phyloP scores from a whole-genome alignment of 305 asterid species.

The Fraxinus baroniana region DNA sequence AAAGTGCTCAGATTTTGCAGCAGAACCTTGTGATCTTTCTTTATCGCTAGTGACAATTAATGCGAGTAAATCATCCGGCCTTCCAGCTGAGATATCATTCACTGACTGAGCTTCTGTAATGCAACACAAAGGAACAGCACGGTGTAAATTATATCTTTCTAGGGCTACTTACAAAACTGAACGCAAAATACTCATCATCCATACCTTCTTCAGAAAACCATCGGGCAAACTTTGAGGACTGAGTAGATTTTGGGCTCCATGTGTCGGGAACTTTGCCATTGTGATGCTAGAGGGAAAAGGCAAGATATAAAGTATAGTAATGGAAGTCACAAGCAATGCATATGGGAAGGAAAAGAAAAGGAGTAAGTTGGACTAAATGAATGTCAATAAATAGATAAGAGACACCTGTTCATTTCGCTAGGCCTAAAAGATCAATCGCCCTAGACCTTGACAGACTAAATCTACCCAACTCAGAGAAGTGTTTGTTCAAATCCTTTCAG shows the following conservation, averaged over 20 bases:
- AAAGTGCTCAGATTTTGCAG: slow-evolving; percentile 30
- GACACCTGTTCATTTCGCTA: background rate
- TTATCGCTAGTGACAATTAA: slow-evolving; percentile 68
- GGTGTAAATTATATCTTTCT: slow-evolving; percentile 15
- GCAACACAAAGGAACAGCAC: slow-evolving; percentile 13
- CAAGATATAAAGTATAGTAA: slow-evolving; percentile 9
- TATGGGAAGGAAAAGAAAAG: slow-evolving; percentile 16
- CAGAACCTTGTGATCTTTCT: slow-evolving; percentile 44
- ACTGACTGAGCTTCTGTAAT: slow-evolving; percentile 45
- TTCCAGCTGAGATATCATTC: slow-evolving; percentile 39
- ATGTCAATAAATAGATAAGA: background rate
- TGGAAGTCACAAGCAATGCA: slow-evolving; percentile 15
- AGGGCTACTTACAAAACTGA: slow-evolving; percentile 8
- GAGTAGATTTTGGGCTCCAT: slow-evolving; percentile 41
- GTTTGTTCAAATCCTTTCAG: background rate
- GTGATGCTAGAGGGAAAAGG: slow-evolving; percentile 42
- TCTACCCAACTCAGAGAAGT: background rate
- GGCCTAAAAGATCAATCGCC: slow-evolving; percentile 5
- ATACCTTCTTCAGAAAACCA: slow-evolving; percentile 94
- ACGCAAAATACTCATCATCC: slow-evolving; percentile 12
- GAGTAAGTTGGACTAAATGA: background rate
- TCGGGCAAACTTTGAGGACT: slow-evolving; percentile 79
- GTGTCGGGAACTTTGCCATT: slow-evolving; percentile 51
- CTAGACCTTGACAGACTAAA: slow-evolving; percentile 18
- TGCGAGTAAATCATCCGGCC: slow-evolving; percentile 66